A percentile compares a stretch with the other conserved stretches of the same genome.
These are phyloP conservation scores for Xerophyta viscosa DNA, from an alignment of 106 monocot species.

Conservation along the genomic window DNA sequence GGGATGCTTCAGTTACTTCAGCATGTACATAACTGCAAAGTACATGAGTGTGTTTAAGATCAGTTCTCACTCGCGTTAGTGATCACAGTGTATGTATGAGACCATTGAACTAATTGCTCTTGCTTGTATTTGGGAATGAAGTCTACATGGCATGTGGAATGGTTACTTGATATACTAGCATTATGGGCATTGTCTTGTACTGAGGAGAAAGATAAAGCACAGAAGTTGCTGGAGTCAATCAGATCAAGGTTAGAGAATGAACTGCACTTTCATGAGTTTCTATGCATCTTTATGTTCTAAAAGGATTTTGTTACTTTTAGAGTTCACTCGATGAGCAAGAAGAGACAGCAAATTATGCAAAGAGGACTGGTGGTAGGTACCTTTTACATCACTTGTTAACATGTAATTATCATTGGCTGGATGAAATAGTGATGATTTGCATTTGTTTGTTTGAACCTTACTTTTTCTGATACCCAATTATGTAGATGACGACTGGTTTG, in stretches of 20 bases:
- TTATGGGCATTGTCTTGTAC: conserved; percentile 63
- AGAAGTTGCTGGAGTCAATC: conserved; percentile 48
- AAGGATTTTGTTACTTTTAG: conserved; percentile 23
- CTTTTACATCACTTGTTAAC: conserved; percentile 11
- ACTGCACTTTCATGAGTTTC: neutral
- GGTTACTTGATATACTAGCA: conserved; percentile 70
- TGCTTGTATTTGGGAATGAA: conserved; percentile 17
- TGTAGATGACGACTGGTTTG: no score
- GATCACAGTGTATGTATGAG: no score
- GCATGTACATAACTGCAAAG: no score
- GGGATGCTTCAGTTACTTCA: no score
- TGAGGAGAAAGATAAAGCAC: conserved; percentile 30
- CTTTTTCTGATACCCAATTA: no score
- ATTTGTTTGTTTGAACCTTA: no score
- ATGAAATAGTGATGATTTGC: no score
- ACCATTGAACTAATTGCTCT: neutral
- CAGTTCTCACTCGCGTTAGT: no score
- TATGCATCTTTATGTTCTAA: neutral
- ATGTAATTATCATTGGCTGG: no score
- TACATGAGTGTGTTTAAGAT: no score
- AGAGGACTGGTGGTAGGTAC: conserved; percentile 39
- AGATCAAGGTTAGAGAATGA: conserved; percentile 38
- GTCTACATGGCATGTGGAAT: conserved; percentile 71
- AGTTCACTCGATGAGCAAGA: conserved; percentile 29
- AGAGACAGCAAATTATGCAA: conserved; percentile 56